Evolutionary conservation across 768 basidiomycete species (phyloP).

Genomic region (Gelatoporia subvermispora): DNA sequence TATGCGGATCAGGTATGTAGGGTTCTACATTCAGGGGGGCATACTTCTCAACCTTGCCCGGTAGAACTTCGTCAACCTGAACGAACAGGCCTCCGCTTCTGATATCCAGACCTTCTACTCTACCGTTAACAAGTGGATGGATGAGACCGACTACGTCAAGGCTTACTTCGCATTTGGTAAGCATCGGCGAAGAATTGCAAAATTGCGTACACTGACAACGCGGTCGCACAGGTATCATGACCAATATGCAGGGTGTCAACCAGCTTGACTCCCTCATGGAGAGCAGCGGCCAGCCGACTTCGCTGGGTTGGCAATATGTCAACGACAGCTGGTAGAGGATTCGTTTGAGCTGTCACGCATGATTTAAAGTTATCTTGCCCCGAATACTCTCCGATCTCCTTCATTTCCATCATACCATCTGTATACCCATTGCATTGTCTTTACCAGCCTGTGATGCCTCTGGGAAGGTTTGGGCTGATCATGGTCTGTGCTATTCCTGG

Average conservation of each 20-base stretch:
- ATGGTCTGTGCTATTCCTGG: slow-evolving; percentile 1
- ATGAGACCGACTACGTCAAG: slow-evolving; percentile 36
- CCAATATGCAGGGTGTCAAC: slow-evolving; percentile 54
- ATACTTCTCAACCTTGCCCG: neutral
- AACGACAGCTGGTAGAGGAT: slow-evolving; percentile 12
- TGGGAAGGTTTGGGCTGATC: slow-evolving; percentile 12
- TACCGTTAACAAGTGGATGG: slow-evolving; percentile 40
- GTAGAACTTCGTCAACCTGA: slow-evolving; percentile 50
- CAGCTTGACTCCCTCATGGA: slow-evolving; percentile 47
- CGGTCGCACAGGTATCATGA: slow-evolving; percentile 45
- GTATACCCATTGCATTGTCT: neutral
- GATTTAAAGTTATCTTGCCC: no score
- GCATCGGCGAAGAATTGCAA: slow-evolving; percentile 15
- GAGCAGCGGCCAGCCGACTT: slow-evolving; percentile 40
- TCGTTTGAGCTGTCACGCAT: no score
- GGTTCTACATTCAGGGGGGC: neutral
- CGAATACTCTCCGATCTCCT: no score
- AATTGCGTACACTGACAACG: neutral
- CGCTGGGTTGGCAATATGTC: slow-evolving; percentile 50
- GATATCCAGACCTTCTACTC: slow-evolving; percentile 48
- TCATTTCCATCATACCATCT: neutral
- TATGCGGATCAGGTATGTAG: slow-evolving; percentile 54
- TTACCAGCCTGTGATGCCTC: slow-evolving; percentile 11
- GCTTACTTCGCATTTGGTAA: slow-evolving; percentile 60
- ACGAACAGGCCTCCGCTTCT: slow-evolving; percentile 32